Evolutionary conservation across 768 basidiomycete species (phyloP), one percentile per base, ranked within the genome.

Genomic region (Termitomyces sp.): DNA sequence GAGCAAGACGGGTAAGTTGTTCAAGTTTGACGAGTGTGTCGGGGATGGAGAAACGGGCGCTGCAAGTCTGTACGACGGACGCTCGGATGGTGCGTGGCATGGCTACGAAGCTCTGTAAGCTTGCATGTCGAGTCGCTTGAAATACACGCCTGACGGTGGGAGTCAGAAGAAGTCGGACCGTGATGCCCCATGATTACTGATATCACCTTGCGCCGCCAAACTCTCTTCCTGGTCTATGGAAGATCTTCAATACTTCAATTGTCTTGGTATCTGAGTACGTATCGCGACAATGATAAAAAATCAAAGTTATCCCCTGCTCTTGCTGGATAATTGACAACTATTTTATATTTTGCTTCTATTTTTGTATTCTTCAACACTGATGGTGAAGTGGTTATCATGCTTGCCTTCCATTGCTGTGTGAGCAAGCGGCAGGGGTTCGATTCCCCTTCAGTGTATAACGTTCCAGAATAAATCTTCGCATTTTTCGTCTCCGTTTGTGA

Each of bases 361-460:
- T 1, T 19, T n/a, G 38, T 10, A 1, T 14, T 4, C 3, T 12
- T 0, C 34, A n/a, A 64, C 66, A 63, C 76, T 75, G 77, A 85
- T 89, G 87, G 88, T 89, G 88, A 89, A 89, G 84, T 80, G 87
- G 88, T 88, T 89, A 89, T 89, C 87, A 89, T 90, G 86, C 88
- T 89, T 89, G 87, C 86, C 87, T 89, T 89, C 87, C 87, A 89
- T 80, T 62, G 11, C 0, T 9, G 17, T 27, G 17, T 50, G 2
- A 71, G 68, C 69, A 71, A 71, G 76, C 76, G 77, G 77, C 75
- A 77, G 74, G 76, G 77, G 77, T 77, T 77, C 76, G 77, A 77
- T 75, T 77, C 77, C 77, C 76, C 74, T 78, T 77, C 69, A 66
- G 76, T 69, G 69, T 69, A 70, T 48, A n/a, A n/a, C n/a, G n/a